These are phyloP conservation scores for Sporisorium exsertum DNA, from an alignment of 1,284 basidiomycete species.

Conservation along the genomic window DNA sequence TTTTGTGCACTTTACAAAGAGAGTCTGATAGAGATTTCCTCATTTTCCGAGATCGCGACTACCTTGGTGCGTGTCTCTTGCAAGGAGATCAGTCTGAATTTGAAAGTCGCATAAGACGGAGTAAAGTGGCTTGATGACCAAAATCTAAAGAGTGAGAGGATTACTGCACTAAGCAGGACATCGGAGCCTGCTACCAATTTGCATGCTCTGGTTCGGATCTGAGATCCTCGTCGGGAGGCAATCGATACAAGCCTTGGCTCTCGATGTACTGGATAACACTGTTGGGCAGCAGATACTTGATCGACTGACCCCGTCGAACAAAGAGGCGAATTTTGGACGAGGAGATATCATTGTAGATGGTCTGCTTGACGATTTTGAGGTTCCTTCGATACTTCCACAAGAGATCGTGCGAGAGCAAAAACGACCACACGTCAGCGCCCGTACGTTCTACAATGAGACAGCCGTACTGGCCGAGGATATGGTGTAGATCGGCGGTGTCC, in stretches of 20 bases:
- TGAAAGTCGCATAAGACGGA: not conserved
- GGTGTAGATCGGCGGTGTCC: slow-evolving; percentile 93
- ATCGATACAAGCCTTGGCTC: slow-evolving; percentile 74
- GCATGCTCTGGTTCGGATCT: slow-evolving; percentile 34
- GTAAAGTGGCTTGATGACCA: not conserved
- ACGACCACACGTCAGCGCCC: slow-evolving; percentile 85
- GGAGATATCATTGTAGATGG: slow-evolving; percentile 98
- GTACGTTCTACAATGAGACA: slow-evolving; percentile 95
- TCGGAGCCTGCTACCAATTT: slow-evolving; percentile 30
- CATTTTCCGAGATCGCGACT: no score
- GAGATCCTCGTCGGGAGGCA: slow-evolving; percentile 44
- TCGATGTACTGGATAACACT: slow-evolving; percentile 96
- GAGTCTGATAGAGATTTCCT: no score
- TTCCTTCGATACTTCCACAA: slow-evolving; percentile 77
- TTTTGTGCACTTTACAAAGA: not conserved
- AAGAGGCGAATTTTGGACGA: slow-evolving; percentile 75
- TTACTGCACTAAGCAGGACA: no score
- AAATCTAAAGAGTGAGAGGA: slow-evolving; percentile 1
- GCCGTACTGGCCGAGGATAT: slow-evolving; percentile 93
- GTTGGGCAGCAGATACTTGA: slow-evolving; percentile 90
- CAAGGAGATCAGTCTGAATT: not conserved
- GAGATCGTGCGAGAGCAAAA: slow-evolving; percentile 74
- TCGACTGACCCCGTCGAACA: slow-evolving; percentile 89
- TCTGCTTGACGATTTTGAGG: slow-evolving; percentile 85
- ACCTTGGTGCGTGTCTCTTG: not conserved